A percentile compares a stretch with the other conserved stretches of the same genome.
phyloP scores from a whole-genome alignment of 352 stramenopile genomes.

The Elongisporangium prolatum region DNA sequence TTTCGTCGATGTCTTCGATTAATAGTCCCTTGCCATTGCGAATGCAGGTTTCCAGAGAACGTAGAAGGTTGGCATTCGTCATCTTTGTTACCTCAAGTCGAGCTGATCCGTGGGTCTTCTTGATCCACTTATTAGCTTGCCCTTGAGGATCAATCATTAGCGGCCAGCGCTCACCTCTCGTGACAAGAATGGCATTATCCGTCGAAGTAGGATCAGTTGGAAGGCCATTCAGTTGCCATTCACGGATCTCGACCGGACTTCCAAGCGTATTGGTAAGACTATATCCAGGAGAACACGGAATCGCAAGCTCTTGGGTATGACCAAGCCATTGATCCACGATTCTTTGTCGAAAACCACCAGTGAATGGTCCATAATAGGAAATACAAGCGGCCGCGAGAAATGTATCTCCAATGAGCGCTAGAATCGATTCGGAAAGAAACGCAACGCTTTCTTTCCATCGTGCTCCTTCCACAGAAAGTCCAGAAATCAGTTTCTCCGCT shows the following conservation, averaged over 20 bases:
- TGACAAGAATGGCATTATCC: constrained; percentile 92
- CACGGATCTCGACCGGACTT: constrained; percentile 88
- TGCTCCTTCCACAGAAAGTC: constrained; percentile 87
- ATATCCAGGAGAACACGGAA: constrained; percentile 73
- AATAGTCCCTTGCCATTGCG: constrained; percentile 87
- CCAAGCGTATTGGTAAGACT: constrained; percentile 77
- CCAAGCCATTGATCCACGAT: constrained; percentile 77
- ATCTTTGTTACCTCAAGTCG: constrained; percentile 87
- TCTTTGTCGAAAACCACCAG: constrained; percentile 72
- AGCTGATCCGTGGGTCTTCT: constrained; percentile 71
- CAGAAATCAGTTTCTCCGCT: constrained; percentile 90
- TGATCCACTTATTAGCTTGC: constrained; percentile 94
- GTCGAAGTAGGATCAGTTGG: constrained; percentile 90
- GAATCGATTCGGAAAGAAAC: constrained; percentile 68
- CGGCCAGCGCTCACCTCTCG: constrained; percentile 87
- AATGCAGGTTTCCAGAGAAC: constrained; percentile 90
- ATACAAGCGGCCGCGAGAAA: constrained; percentile 92
- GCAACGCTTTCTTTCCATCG: constrained; percentile 91
- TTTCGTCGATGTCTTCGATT: constrained; percentile 92
- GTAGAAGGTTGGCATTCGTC: constrained; percentile 88
- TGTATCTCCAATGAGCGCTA: constrained; percentile 87
- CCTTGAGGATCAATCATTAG: constrained; percentile 94
- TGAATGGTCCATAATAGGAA: constrained; percentile 94
- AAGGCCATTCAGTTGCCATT: constrained; percentile 91
- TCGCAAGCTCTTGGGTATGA: constrained; percentile 50